Percentiles rank a stretch among this genome's conserved stretches.
These are phyloP conservation scores for Sporothrix pseudoabietina DNA, from an alignment of 2,329 filamentous ascomycete species.

Conservation along the genomic window DNA sequence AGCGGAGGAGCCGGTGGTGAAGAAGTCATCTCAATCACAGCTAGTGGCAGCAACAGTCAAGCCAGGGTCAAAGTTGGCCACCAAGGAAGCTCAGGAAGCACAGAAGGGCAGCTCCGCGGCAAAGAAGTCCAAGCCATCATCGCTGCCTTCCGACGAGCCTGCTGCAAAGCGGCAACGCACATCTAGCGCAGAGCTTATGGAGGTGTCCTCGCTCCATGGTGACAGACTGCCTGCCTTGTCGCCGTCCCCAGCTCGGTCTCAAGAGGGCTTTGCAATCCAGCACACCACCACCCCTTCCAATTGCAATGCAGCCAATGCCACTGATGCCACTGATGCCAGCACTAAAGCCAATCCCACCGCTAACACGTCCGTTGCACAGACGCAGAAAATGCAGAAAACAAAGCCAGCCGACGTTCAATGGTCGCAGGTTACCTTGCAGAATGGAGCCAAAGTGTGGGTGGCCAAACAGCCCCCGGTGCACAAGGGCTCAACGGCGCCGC, in stretches of 20 bases:
- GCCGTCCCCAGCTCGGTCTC: neutral
- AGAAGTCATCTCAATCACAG: neutral
- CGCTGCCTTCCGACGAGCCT: neutral
- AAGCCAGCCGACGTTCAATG: neutral
- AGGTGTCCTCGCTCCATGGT: neutral
- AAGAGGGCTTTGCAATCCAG: neutral
- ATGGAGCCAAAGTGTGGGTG: neutral
- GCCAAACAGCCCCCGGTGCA: neutral
- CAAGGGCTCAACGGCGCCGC: neutral
- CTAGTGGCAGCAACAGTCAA: neutral
- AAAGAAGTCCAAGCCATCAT: slow-evolving; percentile 25
- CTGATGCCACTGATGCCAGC: neutral
- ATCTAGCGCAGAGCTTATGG: too few species aligned
- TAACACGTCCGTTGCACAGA: neutral
- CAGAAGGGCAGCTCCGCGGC: neutral
- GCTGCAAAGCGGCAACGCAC: slow-evolving; percentile 15
- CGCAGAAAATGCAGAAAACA: neutral
- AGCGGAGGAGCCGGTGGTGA: neutral
- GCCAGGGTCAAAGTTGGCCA: slow-evolving; percentile 21
- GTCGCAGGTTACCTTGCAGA: neutral
- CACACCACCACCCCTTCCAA: neutral
- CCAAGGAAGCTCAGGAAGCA: neutral
- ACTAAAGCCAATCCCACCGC: neutral
- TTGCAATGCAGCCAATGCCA: neutral
- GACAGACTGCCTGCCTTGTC: neutral